Percentiles rank a stretch among this genome's conserved stretches.
phyloP scores from a whole-genome alignment of 345 rosid genomes.

The Aethionema arabicum region DNA sequence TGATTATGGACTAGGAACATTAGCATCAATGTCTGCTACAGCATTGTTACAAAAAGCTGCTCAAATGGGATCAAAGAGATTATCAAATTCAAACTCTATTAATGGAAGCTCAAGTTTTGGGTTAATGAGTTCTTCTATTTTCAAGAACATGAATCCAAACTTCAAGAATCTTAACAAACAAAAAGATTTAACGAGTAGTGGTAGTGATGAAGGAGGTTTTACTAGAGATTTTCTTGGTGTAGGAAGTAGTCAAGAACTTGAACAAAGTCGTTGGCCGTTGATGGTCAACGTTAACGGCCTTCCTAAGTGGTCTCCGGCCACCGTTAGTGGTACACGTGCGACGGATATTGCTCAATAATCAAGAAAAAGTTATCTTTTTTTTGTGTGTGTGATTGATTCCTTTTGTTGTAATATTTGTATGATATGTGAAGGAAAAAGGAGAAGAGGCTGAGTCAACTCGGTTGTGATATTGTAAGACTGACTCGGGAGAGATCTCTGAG shows the following conservation, averaged over 20 bases:
- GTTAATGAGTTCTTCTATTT: slow-evolving; percentile 32
- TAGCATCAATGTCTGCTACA: slow-evolving; percentile 64
- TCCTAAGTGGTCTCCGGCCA: slow-evolving; percentile 39
- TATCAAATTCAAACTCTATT: slow-evolving; percentile 30
- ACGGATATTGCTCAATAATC: slow-evolving; percentile 5
- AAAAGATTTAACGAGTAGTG: not conserved
- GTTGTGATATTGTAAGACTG: not conserved
- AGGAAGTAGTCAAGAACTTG: slow-evolving; percentile 37
- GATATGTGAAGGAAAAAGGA: not conserved
- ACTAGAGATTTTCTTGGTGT: slow-evolving; percentile 77
- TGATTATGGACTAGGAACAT: not conserved
- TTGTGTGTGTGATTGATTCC: too few relatives aligned
- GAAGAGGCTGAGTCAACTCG: not conserved
- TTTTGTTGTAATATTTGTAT: not conserved
- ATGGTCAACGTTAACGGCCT: slow-evolving; percentile 43
- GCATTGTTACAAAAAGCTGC: slow-evolving; percentile 85
- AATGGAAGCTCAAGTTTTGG: slow-evolving; percentile 25
- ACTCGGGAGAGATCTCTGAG: too few relatives aligned
- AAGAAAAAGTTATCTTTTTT: too few relatives aligned
- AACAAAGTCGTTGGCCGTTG: slow-evolving; percentile 30
- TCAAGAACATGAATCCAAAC: slow-evolving; percentile 23
- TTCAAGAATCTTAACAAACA: slow-evolving; percentile 8
- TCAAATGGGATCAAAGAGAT: slow-evolving; percentile 79
- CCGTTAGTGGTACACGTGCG: slow-evolving; percentile 34
- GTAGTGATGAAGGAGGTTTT: slow-evolving; percentile 30